Evolutionary conservation across 2,329 filamentous ascomycete genomes (phyloP).

Genomic region (Madurella fahalii): DNA sequence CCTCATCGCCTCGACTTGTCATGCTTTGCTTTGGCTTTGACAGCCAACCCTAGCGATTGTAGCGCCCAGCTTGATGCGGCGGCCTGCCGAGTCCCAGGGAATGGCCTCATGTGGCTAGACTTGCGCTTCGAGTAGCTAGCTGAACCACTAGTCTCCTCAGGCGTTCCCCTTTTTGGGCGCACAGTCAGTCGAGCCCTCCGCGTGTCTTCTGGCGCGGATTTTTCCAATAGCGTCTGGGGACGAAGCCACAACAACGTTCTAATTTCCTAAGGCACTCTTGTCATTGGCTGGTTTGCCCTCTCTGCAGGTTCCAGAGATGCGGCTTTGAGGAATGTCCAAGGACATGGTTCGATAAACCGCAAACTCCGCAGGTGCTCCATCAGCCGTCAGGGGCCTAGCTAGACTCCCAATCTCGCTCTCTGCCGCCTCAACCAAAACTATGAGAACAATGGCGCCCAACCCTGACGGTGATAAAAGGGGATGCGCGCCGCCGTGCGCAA

Average conservation of each 20-base stretch:
- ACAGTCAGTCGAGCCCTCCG: neutral
- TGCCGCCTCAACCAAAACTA: neutral
- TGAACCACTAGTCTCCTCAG: conserved; percentile 6
- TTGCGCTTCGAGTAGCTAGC: neutral
- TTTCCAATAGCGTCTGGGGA: neutral
- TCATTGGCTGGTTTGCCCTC: neutral
- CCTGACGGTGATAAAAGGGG: neutral
- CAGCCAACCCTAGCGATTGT: neutral
- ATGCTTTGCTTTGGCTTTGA: neutral
- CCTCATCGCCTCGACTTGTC: no score
- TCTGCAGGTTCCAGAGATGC: neutral
- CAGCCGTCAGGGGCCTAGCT: neutral
- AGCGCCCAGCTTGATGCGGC: neutral
- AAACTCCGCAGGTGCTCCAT: neutral
- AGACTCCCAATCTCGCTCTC: conserved; percentile 4
- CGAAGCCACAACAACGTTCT: neutral
- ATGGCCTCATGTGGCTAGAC: neutral
- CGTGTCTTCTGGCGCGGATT: neutral
- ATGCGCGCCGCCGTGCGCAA: no score
- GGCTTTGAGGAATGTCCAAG: neutral
- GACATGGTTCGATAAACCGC: neutral
- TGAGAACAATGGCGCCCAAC: neutral
- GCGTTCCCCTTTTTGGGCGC: conserved; percentile 1
- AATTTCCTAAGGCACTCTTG: neutral
- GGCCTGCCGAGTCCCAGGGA: neutral